Percentiles rank a stretch among this genome's conserved stretches.
These are phyloP conservation scores for Nannochloris sp. DNA, from an alignment of 139 green algal genomes.

Conservation along the genomic window DNA sequence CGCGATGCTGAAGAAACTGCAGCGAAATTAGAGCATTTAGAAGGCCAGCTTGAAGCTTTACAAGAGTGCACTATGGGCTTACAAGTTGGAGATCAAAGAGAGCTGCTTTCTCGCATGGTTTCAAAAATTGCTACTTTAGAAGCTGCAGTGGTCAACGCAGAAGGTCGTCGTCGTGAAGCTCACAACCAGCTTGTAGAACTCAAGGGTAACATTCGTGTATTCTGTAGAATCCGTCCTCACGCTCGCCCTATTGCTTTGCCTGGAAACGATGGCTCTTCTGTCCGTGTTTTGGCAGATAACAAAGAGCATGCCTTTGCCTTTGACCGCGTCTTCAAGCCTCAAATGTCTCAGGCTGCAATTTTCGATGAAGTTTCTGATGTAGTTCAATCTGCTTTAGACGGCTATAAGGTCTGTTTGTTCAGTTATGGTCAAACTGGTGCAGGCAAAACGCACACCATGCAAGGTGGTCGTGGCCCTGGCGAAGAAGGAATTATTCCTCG, in stretches of 20 bases:
- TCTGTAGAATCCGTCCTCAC: conserved; percentile 67
- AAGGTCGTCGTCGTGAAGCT: conserved; percentile 50
- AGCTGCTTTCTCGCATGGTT: conserved; percentile 66
- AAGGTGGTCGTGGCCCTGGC: conserved; percentile 38
- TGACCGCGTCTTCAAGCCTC: conserved; percentile 70
- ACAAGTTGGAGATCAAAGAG: conserved; percentile 51
- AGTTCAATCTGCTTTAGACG: conserved; percentile 91
- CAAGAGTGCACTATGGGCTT: conserved; percentile 43
- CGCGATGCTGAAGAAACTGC: conserved; percentile 23
- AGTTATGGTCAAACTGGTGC: conserved; percentile 95
- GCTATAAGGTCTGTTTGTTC: conserved; percentile 98
- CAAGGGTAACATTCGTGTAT: conserved; percentile 84
- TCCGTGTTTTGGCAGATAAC: conserved; percentile 44
- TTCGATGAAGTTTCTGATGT: conserved; percentile 89
- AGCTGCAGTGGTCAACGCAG: conserved; percentile 43
- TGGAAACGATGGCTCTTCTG: conserved; percentile 38
- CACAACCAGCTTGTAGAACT: conserved; percentile 87
- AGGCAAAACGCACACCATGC: conserved; percentile 98
- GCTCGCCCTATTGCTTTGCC: conserved; percentile 25
- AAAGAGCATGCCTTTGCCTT: conserved; percentile 69
- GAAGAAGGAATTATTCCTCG: conserved; percentile 82
- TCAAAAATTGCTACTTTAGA: conserved; percentile 56
- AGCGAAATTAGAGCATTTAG: conserved; percentile 20
- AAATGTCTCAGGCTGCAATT: conserved; percentile 51
- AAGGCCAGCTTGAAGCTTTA: conserved; percentile 65